These are phyloP conservation scores for Selenicereus undatus DNA, from an alignment of 148 eudicot species.

Conservation along the genomic window DNA sequence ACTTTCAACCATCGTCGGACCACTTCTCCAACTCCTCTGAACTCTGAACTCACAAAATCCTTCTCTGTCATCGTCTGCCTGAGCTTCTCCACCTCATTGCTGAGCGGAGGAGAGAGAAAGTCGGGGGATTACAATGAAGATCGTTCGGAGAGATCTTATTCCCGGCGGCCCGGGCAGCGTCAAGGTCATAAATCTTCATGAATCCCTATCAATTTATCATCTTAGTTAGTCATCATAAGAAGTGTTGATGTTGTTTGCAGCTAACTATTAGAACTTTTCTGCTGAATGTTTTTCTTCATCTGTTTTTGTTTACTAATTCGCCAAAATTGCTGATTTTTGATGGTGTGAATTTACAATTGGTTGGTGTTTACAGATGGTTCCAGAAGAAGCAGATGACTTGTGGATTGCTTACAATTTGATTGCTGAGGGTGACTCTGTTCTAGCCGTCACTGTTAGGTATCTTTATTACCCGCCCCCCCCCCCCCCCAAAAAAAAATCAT, in stretches of 20 bases:
- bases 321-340: neutral
- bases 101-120: neutral
- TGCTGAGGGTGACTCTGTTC: conserved; percentile 61
- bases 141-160: conserved; percentile 55
- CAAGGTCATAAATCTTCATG: conserved; percentile 39
- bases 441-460: conserved; percentile 82
- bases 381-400: conserved; percentile 86
- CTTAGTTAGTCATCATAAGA: neutral
- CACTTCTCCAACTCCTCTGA: neutral
- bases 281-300: neutral
- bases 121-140: conserved; percentile 49
- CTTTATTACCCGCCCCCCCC: neutral
- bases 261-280: neutral
- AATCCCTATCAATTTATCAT: neutral
- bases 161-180: conserved; percentile 76
- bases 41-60: neutral
- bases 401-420: conserved; percentile 91
- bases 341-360: neutral
- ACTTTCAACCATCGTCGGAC: neutral
- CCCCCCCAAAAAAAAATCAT: neutral
- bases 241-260: neutral
- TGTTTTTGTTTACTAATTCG: neutral
- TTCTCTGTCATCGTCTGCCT: neutral
- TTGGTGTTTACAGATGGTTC: conserved; percentile 57
- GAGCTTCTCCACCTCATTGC: neutral